Percentiles rank a stretch among this genome's conserved stretches.
These are phyloP conservation scores for Quercus bicolor DNA, from an alignment of 306 rosid species.

Conservation along the genomic window DNA sequence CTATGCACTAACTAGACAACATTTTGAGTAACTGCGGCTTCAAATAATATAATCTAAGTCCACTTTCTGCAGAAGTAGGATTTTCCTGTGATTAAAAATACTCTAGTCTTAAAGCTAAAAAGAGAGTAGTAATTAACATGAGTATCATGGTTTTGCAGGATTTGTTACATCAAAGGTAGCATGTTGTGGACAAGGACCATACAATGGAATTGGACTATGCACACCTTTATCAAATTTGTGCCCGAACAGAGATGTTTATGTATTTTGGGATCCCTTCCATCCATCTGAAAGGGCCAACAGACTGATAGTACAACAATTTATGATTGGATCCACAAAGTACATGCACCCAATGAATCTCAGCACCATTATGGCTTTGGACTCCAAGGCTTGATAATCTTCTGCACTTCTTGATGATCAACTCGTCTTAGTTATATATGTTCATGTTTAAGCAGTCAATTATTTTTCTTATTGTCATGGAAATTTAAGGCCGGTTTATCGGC, in stretches of 20 bases:
- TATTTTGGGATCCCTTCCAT: conserved; percentile 85
- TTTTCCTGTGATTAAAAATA: neutral
- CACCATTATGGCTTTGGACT: conserved; percentile 66
- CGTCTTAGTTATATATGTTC: too few relatives aligned
- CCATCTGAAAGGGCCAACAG: conserved; percentile 60
- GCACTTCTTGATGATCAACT: neutral
- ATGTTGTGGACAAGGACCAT: conserved; percentile 88
- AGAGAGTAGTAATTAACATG: neutral
- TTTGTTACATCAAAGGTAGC: conserved; percentile 39
- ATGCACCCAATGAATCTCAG: conserved; percentile 86
- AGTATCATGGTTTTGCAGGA: neutral
- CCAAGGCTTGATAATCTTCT: conserved; percentile 14
- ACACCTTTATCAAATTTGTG: conserved; percentile 57
- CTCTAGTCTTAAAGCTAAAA: neutral
- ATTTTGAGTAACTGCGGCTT: neutral
- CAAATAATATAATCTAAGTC: neutral
- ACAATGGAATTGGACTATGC: conserved; percentile 68
- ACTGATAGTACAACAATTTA: conserved; percentile 28
- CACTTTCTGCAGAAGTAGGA: too few relatives aligned
- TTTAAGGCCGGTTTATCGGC: neutral
- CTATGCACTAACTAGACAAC: neutral
- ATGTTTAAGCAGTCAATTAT: too few relatives aligned
- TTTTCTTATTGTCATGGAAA: neutral
- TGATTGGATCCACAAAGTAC: conserved; percentile 48
- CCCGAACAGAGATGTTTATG: conserved; percentile 51